phyloP scores from a whole-genome alignment of 2,329 filamentous ascomycete species.

The Aspergillus fijiensis region DNA sequence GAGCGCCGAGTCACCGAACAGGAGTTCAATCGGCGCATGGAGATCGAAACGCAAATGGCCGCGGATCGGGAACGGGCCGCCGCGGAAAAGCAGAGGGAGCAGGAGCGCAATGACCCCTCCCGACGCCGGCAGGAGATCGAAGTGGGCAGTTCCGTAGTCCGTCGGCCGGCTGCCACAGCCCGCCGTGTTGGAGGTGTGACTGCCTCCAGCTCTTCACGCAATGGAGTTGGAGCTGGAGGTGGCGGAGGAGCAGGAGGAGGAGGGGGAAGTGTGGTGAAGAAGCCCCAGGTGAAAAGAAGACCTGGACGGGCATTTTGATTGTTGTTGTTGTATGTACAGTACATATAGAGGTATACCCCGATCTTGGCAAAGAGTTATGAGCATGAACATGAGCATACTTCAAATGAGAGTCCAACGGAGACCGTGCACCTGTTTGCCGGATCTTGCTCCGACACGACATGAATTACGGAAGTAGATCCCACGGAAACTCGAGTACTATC shows the following conservation, averaged over 20 bases:
- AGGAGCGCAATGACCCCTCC: constrained; percentile 35
- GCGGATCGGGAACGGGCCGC: constrained; percentile 68
- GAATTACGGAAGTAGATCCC: too few species aligned
- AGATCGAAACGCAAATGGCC: constrained; percentile 90
- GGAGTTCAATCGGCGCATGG: constrained; percentile 89
- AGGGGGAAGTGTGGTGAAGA: constrained; percentile 42
- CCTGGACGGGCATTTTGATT: constrained; percentile 37
- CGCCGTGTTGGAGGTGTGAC: constrained; percentile 32
- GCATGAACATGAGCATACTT: background rate
- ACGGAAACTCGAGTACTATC: too few species aligned
- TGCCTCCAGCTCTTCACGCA: constrained; percentile 29
- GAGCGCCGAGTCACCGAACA: constrained; percentile 85
- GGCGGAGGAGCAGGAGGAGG: constrained; percentile 11
- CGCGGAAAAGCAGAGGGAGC: constrained; percentile 40
- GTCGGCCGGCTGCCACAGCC: constrained; percentile 31
- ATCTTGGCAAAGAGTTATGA: background rate
- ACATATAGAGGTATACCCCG: background rate
- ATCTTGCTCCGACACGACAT: background rate
- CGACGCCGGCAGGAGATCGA: constrained; percentile 39
- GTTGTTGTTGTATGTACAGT: constrained; percentile 2
- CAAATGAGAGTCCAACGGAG: background rate
- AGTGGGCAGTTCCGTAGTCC: constrained; percentile 35
- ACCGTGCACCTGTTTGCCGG: background rate
- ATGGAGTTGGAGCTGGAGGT: constrained; percentile 12
- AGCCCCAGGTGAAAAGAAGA: constrained; percentile 35